A percentile compares a stretch with the other conserved stretches of the same genome.
These are phyloP conservation scores for Lachnellula suecica DNA, from an alignment of 2,329 filamentous ascomycete genomes.

Conservation along the genomic window DNA sequence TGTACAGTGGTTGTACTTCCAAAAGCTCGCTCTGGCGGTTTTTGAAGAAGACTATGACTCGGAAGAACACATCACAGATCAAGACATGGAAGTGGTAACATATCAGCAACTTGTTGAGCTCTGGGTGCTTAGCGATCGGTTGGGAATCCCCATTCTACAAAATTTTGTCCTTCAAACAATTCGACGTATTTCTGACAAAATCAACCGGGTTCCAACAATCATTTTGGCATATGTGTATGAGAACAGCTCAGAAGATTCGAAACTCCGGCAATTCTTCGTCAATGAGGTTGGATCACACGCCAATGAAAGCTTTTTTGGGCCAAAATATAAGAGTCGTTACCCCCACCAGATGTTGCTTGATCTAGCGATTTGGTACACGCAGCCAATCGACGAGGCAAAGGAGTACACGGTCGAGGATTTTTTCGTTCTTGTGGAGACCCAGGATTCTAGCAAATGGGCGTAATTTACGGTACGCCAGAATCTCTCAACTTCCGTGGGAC, in stretches of 20 bases:
- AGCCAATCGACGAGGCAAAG: neutral
- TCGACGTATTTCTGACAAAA: neutral
- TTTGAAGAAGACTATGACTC: neutral
- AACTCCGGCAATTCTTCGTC: neutral
- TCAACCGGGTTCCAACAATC: constrained; percentile 1
- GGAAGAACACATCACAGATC: too few relatives aligned
- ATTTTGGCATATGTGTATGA: neutral
- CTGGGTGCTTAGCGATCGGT: constrained; percentile 11
- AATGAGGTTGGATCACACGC: neutral
- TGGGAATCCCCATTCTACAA: constrained; percentile 6
- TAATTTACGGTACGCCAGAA: too few relatives aligned
- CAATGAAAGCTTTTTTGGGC: neutral
- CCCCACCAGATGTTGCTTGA: neutral
- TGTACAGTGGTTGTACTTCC: neutral
- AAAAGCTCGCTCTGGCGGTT: neutral
- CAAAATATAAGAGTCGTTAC: neutral
- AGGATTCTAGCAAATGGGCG: too few relatives aligned
- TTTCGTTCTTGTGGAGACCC: neutral
- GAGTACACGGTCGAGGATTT: too few relatives aligned
- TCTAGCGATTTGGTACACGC: neutral
- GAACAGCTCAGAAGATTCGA: neutral
- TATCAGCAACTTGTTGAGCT: constrained; percentile 6
- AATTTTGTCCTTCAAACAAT: constrained; percentile 4
- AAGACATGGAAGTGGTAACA: too few relatives aligned
- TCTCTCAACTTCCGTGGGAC: too few relatives aligned